phyloP scores from a whole-genome alignment of 108 stramenopile genomes.

The Fragilaria crotonensis region DNA sequence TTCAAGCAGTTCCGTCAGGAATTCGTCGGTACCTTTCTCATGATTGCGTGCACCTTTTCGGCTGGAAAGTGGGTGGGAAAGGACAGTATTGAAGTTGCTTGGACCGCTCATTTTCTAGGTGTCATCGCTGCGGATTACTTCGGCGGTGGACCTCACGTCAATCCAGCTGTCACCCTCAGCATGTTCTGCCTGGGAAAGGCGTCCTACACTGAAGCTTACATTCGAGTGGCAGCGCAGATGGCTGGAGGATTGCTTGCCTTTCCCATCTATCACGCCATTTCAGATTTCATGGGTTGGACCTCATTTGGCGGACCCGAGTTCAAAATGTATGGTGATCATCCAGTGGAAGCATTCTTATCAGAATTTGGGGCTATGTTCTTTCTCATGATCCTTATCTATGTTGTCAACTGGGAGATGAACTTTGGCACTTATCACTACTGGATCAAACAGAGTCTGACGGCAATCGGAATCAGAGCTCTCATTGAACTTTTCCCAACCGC shows the following conservation, averaged over 20 bases:
- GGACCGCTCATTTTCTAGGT: conserved; percentile 64
- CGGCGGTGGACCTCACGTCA: conserved; percentile 52
- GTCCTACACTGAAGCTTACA: conserved; percentile 69
- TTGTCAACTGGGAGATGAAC: conserved; percentile 78
- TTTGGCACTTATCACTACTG: conserved; percentile 82
- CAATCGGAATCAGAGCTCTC: conserved; percentile 72
- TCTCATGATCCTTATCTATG: conserved; percentile 70
- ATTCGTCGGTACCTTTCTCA: conserved; percentile 72
- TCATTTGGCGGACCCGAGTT: conserved; percentile 85
- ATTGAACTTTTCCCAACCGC: conserved; percentile 76
- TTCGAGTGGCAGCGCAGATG: conserved; percentile 73
- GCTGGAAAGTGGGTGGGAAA: conserved; percentile 83
- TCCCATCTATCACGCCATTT: conserved; percentile 55
- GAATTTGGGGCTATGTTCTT: conserved; percentile 68
- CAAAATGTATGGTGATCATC: conserved; percentile 35
- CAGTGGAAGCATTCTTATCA: conserved; percentile 48
- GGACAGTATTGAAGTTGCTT: conserved; percentile 48
- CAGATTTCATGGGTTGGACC: conserved; percentile 41
- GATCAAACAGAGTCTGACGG: conserved; percentile 84
- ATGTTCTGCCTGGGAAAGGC: conserved; percentile 75
- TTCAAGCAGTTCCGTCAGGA: conserved; percentile 51
- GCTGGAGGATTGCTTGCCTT: conserved; percentile 79
- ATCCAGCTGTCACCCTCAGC: conserved; percentile 68
- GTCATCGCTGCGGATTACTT: conserved; percentile 76
- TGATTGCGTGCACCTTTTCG: conserved; percentile 80